Evolutionary conservation across 2,329 filamentous ascomycete genomes (phyloP).

Genomic region (Paracoccidioides lutzii): DNA sequence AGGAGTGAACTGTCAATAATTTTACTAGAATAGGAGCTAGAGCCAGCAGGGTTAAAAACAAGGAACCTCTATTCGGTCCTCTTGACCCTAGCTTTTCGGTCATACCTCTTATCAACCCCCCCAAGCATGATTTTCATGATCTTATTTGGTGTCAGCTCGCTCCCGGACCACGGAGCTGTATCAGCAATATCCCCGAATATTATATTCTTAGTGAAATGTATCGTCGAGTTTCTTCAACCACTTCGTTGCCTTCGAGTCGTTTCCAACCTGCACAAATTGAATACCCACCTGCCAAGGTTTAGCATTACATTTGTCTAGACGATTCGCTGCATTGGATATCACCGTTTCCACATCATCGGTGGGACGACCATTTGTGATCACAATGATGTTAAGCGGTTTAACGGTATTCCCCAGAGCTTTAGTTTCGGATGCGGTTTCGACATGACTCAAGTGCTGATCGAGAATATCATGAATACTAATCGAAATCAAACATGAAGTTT

Average conservation of each 20-base stretch:
- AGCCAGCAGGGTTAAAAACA: no score
- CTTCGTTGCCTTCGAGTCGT: conserved; percentile 50
- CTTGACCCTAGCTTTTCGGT: conserved; percentile 28
- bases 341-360: conserved; percentile 64
- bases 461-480: conserved; percentile 52
- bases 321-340: conserved; percentile 54
- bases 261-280: conserved; percentile 91
- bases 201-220: conserved; percentile 43
- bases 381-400: conserved; percentile 80
- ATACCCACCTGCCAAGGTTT: conserved; percentile 74
- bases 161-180: conserved; percentile 59
- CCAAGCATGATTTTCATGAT: conserved; percentile 77
- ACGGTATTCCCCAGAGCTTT: conserved; percentile 32
- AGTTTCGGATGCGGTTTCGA: conserved; percentile 32
- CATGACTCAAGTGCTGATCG: conserved; percentile 52
- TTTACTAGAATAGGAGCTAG: not conserved
- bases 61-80: conserved; percentile 2
- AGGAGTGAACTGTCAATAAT: no score
- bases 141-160: conserved; percentile 50
- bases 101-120: conserved; percentile 55
- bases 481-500: conserved; percentile 22
- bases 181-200: conserved; percentile 84
- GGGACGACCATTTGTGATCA: conserved; percentile 79
- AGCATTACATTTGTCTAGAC: conserved; percentile 51
- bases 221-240: conserved; percentile 67